Evolutionary conservation across 2,329 filamentous ascomycete species (phyloP).

Genomic region (Ceratocystis albifundus): DNA sequence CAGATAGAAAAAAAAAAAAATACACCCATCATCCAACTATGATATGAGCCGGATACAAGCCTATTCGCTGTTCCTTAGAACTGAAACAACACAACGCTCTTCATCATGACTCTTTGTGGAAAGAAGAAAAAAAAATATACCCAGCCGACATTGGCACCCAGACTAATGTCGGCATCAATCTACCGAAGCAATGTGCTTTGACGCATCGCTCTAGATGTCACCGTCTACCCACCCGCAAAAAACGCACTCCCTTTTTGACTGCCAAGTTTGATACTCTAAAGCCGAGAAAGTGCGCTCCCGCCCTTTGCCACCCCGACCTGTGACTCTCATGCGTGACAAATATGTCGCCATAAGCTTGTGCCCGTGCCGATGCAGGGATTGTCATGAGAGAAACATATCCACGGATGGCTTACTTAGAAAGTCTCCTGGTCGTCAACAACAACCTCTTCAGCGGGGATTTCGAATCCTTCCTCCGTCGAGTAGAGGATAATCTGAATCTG

Average conservation of each 20-base stretch:
- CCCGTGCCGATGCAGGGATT: not conserved
- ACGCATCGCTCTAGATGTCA: not conserved
- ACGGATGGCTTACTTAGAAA: constrained; percentile 39
- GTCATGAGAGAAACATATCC: not conserved
- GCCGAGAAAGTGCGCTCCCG: not conserved
- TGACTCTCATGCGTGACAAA: not conserved
- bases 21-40: constrained; percentile 14
- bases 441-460: constrained; percentile 73
- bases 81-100: not conserved
- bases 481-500: constrained; percentile 95
- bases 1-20: constrained; percentile 13
- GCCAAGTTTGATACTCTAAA: not conserved
- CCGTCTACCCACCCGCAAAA: constrained; percentile 10
- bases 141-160: constrained; percentile 12
- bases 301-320: not conserved
- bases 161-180: constrained; percentile 2
- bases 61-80: not conserved
- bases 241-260: not conserved
- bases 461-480: constrained; percentile 86
- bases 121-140: constrained; percentile 16
- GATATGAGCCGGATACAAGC: constrained; percentile 15
- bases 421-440: constrained; percentile 67
- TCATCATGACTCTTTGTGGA: constrained; percentile 14
- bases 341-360: not conserved
- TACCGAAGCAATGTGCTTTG: constrained; percentile 1